Evolutionary conservation across 768 basidiomycete genomes (phyloP), one percentile per base, ranked within the genome.

Genomic region (Leccinum uliginosum): DNA sequence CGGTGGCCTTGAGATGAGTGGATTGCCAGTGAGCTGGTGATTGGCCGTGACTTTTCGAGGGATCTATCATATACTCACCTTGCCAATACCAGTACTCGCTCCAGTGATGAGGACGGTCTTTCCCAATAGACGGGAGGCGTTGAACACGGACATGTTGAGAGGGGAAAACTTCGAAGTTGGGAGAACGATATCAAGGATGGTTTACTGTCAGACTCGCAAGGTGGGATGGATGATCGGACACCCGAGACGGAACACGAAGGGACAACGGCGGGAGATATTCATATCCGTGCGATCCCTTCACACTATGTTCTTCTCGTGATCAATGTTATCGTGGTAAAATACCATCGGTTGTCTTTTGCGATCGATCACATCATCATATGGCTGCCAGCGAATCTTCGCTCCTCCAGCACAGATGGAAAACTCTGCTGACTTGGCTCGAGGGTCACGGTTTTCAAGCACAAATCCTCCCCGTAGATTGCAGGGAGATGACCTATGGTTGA

Each of bases 51-150:
- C 55, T 17, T 46, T 34, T 17, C n/a, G 17, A 45, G 24, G 15
- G n/a, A 24, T 19, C 26, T 32, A 3, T 38, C 21, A 14, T 38
- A 47, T 73, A n/a, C 86, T 68, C 65, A 91, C 91, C 54, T 91
- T 88, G 55, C 93, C 93, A 61, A 96, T 96, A 45, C 93, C 93
- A 44, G 87, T 83, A 68, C 89, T 91, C 4, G 93, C 93, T 21
- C 93, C 93, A 27, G 93, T 96, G 59, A 96, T 81, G 50, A 96
- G 81, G 56, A 93, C 88, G 32, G 86, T 91, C 74, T 93, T 93
- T 65, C 87, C 88, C 40, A 87, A 69, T n/a, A 93, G 74, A 64
- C 88, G 84, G 51, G 88, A 82, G 44, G 87, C 78, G 70, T 88
- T 89, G 81, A 93, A 93, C 52, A 93, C 71, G 30, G 89, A 86